Evolutionary conservation across 805 yeast species (phyloP).

Genomic region (Candida pini): DNA sequence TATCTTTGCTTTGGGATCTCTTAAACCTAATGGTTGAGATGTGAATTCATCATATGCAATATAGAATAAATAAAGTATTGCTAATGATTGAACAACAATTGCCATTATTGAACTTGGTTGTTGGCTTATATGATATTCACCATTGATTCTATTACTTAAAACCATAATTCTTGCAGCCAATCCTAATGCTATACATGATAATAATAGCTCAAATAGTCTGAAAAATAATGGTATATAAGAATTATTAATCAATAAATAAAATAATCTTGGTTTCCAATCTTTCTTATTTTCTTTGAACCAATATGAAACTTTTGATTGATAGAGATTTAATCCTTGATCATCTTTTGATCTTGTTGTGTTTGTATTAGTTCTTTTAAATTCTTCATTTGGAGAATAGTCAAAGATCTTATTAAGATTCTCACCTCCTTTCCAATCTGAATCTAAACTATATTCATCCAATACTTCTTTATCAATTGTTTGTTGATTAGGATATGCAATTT

Average conservation of each 20-base stretch:
- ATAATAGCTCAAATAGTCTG: conserved; percentile 51
- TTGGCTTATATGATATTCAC: conserved; percentile 44
- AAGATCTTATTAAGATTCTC: conserved; percentile 52
- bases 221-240: conserved; percentile 78
- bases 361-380: conserved; percentile 15
- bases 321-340: conserved; percentile 28
- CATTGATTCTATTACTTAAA: conserved; percentile 30
- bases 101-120: conserved; percentile 94
- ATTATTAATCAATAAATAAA: conserved; percentile 58
- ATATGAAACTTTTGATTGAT: conserved; percentile 54
- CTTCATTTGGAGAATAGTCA: conserved; percentile 28
- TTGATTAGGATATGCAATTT: conserved; percentile 21
- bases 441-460: conserved; percentile 25
- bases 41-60: conserved; percentile 88
- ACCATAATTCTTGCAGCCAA: conserved; percentile 58
- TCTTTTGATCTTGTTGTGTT: conserved; percentile 3
- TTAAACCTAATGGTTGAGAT: conserved; percentile 85
- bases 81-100: conserved; percentile 73
- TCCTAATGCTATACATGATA: conserved; percentile 66
- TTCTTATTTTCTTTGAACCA: conserved; percentile 61
- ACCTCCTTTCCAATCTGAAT: conserved; percentile 68
- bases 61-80: conserved; percentile 69
- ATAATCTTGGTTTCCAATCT: conserved; percentile 58
- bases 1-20: conserved; percentile 81
- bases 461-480: conserved; percentile 17